These are phyloP conservation scores for Tetrapisispora pingtungensis DNA, from an alignment of 805 yeast species.

Conservation along the genomic window DNA sequence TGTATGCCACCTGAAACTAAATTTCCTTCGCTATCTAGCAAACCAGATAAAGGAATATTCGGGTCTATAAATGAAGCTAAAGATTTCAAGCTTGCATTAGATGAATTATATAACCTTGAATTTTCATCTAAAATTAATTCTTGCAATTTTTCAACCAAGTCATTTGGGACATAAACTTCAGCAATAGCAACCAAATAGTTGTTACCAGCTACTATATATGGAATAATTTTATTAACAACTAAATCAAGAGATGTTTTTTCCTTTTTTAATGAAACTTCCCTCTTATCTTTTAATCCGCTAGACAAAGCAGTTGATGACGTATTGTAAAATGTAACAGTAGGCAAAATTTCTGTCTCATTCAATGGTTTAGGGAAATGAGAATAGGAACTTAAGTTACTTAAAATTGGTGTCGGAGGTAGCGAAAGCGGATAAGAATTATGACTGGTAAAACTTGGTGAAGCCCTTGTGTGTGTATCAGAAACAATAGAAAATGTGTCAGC, in stretches of 20 bases:
- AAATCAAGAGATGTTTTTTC: neutral
- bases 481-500: neutral
- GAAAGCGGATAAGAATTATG: neutral
- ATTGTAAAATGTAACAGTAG: neutral
- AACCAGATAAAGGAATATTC: conserved; percentile 17
- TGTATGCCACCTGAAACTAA: neutral
- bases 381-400: neutral
- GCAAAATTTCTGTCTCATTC: neutral
- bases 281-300: neutral
- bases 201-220: conserved; percentile 50
- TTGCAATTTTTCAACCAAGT: conserved; percentile 40
- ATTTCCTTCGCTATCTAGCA: conserved; percentile 6
- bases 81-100: conserved; percentile 28
- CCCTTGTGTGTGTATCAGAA: too few relatives aligned
- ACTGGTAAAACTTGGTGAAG: too few relatives aligned
- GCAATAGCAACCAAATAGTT: conserved; percentile 78
- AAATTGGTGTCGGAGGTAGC: neutral
- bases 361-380: neutral
- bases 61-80: conserved; percentile 52
- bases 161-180: conserved; percentile 66
- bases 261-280: neutral
- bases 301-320: neutral
- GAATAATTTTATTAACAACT: conserved; percentile 56
- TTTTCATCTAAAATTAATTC: conserved; percentile 36
- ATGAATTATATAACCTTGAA: conserved; percentile 55